These are phyloP conservation scores for Tagetes patula DNA, from an alignment of 129 eudicot genomes.

Conservation along the genomic window DNA sequence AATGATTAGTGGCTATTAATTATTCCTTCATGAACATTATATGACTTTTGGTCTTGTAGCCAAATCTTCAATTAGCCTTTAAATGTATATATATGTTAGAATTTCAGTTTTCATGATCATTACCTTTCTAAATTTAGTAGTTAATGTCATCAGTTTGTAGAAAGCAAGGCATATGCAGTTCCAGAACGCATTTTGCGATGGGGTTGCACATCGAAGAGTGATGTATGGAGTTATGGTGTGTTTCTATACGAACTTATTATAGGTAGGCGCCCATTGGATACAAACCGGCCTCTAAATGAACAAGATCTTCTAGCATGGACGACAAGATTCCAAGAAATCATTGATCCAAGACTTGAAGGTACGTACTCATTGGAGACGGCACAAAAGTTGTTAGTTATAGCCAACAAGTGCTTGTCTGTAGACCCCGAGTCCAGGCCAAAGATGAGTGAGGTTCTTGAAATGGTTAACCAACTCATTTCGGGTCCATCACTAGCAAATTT, in stretches of 20 bases:
- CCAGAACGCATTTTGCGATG: slow-evolving; percentile 67
- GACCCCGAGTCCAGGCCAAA: slow-evolving; percentile 57
- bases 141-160: slow-evolving; percentile 45
- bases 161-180: slow-evolving; percentile 65
- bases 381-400: slow-evolving; percentile 46
- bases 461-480: slow-evolving; percentile 38
- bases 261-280: slow-evolving; percentile 61
- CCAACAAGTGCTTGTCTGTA: slow-evolving; percentile 51
- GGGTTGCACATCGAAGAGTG: slow-evolving; percentile 49
- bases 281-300: slow-evolving; percentile 45
- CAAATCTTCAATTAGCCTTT: no score
- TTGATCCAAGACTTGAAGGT: slow-evolving; percentile 71
- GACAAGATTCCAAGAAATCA: slow-evolving; percentile 43
- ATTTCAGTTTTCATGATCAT: no score
- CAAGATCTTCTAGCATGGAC: slow-evolving; percentile 50
- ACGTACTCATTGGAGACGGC: slow-evolving; percentile 43
- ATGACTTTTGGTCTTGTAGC: no score
- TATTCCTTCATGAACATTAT: no score
- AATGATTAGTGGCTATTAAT: no score
- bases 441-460: slow-evolving; percentile 62
- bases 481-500: not conserved
- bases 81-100: no score
- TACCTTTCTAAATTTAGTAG: not conserved
- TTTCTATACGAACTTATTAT: slow-evolving; percentile 70
- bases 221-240: slow-evolving; percentile 69